These are phyloP conservation scores for Ceriops tagal DNA, from an alignment of 345 rosid species.

Conservation along the genomic window DNA sequence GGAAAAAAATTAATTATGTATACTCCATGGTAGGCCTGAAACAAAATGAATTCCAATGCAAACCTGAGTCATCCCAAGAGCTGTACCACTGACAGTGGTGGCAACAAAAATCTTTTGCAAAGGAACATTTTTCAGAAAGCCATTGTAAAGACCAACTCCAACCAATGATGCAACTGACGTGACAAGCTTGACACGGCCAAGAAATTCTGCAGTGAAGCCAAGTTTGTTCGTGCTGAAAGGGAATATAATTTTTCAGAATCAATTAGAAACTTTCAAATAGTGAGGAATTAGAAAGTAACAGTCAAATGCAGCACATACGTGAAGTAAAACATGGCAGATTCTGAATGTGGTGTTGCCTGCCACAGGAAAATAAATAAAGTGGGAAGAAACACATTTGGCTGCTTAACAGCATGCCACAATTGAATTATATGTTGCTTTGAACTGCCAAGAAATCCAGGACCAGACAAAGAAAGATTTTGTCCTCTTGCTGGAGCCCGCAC, in stretches of 20 bases:
- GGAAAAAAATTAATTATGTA: not conserved
- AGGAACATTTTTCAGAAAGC: conserved; percentile 77
- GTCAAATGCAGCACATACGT: conserved; percentile 46
- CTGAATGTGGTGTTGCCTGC: conserved; percentile 99
- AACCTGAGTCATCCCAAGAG: conserved; percentile 97
- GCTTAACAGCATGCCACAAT: conserved; percentile 72
- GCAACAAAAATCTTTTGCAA: conserved; percentile 73
- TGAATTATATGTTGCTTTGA: conserved; percentile 60
- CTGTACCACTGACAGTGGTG: conserved; percentile 68
- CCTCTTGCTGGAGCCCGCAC: conserved; percentile 42
- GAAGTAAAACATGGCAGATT: conserved; percentile 96
- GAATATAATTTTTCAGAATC: conserved; percentile 9
- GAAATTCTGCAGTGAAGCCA: conserved; percentile 93
- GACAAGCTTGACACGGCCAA: conserved; percentile 88
- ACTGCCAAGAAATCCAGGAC: conserved; percentile 56
- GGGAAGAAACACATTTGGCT: conserved; percentile 79
- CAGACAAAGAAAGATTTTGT: conserved; percentile 34
- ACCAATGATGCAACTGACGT: conserved; percentile 84
- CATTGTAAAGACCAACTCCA: conserved; percentile 93
- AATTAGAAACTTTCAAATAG: conserved; percentile 8
- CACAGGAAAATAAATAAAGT: conserved; percentile 86
- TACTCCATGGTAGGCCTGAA: not conserved
- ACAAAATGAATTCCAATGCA: conserved; percentile 13
- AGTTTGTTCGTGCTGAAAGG: conserved; percentile 82
- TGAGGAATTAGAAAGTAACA: conserved; percentile 9